These are phyloP conservation scores for Xerocomus brunneocitrinus DNA, from an alignment of 768 basidiomycete species.

Conservation along the genomic window DNA sequence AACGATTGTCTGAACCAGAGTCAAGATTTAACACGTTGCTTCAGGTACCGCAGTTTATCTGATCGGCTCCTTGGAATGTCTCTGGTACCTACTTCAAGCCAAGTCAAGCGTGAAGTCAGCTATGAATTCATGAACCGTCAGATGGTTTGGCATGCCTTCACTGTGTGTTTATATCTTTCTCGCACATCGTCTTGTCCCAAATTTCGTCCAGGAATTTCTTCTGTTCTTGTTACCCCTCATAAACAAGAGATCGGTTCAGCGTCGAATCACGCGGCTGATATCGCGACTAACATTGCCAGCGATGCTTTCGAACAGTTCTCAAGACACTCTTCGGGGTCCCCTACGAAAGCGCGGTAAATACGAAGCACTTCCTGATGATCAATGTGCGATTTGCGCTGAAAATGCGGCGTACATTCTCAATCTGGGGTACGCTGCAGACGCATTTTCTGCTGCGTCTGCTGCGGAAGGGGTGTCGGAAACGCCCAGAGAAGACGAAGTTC, in stretches of 20 bases:
- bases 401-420: conserved; percentile 61
- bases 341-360: conserved; percentile 51
- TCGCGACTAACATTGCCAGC: conserved; percentile 22
- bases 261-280: conserved; percentile 42
- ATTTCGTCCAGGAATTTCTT: conserved; percentile 77
- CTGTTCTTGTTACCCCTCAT: conserved; percentile 87
- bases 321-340: conserved; percentile 9
- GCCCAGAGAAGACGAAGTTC: conserved; percentile 31
- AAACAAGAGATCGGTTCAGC: conserved; percentile 60
- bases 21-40: conserved; percentile 1
- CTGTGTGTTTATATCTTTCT: conserved; percentile 47
- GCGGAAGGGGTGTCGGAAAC: conserved; percentile 10
- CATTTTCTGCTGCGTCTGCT: conserved; percentile 35
- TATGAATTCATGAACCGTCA: conserved; percentile 99
- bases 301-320: conserved; percentile 31
- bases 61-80: conserved; percentile 75
- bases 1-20: background rate
- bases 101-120: conserved; percentile 79
- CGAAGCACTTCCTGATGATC: conserved; percentile 60
- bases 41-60: conserved; percentile 79
- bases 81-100: conserved; percentile 65
- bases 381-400: conserved; percentile 90
- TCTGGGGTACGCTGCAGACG: conserved; percentile 48
- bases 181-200: background rate
- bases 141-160: conserved; percentile 99